Percentiles rank a stretch among this genome's conserved stretches.
phyloP scores from a whole-genome alignment of 306 rosid species.

The Cicer yamashitae region DNA sequence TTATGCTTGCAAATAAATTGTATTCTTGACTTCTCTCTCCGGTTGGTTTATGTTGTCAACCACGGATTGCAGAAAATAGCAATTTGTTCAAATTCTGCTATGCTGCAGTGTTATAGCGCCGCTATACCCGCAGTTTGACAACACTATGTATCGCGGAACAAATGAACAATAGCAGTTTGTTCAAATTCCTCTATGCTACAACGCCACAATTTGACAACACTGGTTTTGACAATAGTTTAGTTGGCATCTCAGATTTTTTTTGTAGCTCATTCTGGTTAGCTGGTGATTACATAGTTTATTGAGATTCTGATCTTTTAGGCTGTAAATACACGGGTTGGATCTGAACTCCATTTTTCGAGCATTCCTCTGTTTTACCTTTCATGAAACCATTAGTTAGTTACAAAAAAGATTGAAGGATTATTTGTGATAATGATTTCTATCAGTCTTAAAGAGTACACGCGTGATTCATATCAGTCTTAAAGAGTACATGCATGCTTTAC shows the following conservation, averaged over 20 bases:
- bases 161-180: too few relatives aligned
- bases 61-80: too few relatives aligned
- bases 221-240: background rate
- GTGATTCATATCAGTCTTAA: constrained; percentile 14
- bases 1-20: constrained; percentile 24
- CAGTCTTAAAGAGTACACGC: constrained; percentile 20
- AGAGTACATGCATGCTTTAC: constrained; percentile 5
- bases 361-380: background rate
- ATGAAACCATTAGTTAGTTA: constrained; percentile 9
- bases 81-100: too few relatives aligned
- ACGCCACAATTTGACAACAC: too few relatives aligned
- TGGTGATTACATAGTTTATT: background rate
- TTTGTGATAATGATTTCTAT: constrained; percentile 15
- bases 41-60: background rate
- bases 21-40: background rate
- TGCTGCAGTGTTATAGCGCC: too few relatives aligned
- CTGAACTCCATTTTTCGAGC: constrained; percentile 36
- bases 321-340: constrained; percentile 25
- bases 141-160: too few relatives aligned
- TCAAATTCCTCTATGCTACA: too few relatives aligned
- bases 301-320: background rate
- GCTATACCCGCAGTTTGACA: too few relatives aligned
- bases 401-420: constrained; percentile 14
- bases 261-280: background rate
- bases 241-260: background rate